Evolutionary conservation across 768 basidiomycete species (phyloP), one percentile per base, ranked within the genome.

Genomic region (Boletellus emodensis): DNA sequence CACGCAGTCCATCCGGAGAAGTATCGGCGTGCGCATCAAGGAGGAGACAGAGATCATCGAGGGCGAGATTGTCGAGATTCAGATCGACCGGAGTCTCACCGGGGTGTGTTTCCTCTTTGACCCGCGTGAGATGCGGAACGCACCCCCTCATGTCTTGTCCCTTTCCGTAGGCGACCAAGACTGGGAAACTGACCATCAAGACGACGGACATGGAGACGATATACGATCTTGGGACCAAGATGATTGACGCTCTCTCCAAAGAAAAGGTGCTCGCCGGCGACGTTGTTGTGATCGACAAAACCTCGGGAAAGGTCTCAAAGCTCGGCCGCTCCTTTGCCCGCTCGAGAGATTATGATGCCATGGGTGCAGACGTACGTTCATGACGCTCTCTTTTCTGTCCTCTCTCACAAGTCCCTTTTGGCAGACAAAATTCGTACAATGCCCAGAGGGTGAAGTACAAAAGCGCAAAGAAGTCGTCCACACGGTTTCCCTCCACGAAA

Each of bases 141-240:
- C 18, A 28, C 22, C 6, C 20, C 11, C 26, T 41, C 34, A 49
- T 45, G 30, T 10, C 26, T 17, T 3, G 18, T 52, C 24, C 32
- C 8, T 48, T 11, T 30, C 11, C 18, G 26, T 60, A 96, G 94
- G 92, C 94, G 0, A 96, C 94, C 4, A 98, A 97, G 73, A 97
- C 96, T 2, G 96, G 95, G 3, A 94, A 96, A 67, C 69, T 98
- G 53, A 98, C 96, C 0, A 88, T 99, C 61, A 98, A 98, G 71
- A 95, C 93, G 13, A 96, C 94, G 3, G 95, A 98, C 68, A 98
- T 99, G 96, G 96, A 98, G 74, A 98, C 96, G 5, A 87, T 99
- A 30, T 99, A 99, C 66, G 96, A 99, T 71, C 79, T 98, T 28
- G 96, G 96, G 11, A 91, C 86, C 44, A 99, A 98, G 79, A 98